Conservation (phyloP, 1,284 basidiomycete species). For the Takashimella koratensis region DNA sequence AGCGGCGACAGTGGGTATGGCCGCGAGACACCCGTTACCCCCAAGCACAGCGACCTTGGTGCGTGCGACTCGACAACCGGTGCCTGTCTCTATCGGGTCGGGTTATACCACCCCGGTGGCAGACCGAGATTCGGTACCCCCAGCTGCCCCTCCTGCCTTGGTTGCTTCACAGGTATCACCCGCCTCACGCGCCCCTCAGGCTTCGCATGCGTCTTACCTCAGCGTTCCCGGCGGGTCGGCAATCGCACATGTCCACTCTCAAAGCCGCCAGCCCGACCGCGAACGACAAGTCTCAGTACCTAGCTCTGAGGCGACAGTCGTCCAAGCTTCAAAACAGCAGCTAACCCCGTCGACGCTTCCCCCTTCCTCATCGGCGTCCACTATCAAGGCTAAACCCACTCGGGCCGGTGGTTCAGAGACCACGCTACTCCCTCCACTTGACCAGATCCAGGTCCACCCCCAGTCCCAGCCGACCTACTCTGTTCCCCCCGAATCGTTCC, state of each 20-base stretch:
- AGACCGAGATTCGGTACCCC: too few relatives aligned
- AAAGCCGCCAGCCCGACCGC: neutral
- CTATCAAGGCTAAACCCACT: too few relatives aligned
- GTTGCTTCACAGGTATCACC: neutral
- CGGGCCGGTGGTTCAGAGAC: too few relatives aligned
- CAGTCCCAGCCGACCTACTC: too few relatives aligned
- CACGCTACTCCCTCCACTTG: too few relatives aligned
- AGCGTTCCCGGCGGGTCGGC: neutral
- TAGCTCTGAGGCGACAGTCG: constrained; percentile 6
- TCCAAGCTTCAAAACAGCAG: constrained; percentile 4
- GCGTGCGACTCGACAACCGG: neutral
- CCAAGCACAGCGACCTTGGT: neutral
- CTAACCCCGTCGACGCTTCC: constrained; percentile 1
- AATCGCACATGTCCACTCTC: neutral
- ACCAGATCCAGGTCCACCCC: neutral
- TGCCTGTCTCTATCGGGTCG: neutral
- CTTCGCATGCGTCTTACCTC: neutral
- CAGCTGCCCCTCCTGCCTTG: too few relatives aligned
- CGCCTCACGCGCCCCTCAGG: neutral
- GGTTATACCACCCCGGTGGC: too few relatives aligned
- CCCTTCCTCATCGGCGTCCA: too few relatives aligned
- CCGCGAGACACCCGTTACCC: too few relatives aligned
- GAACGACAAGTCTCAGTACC: neutral
- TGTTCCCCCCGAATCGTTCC: too few relatives aligned
- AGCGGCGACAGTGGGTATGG: too few relatives aligned